Evolutionary conservation across 2,329 filamentous ascomycete species (phyloP).

Genomic region (Tolypocladium guangdongense): DNA sequence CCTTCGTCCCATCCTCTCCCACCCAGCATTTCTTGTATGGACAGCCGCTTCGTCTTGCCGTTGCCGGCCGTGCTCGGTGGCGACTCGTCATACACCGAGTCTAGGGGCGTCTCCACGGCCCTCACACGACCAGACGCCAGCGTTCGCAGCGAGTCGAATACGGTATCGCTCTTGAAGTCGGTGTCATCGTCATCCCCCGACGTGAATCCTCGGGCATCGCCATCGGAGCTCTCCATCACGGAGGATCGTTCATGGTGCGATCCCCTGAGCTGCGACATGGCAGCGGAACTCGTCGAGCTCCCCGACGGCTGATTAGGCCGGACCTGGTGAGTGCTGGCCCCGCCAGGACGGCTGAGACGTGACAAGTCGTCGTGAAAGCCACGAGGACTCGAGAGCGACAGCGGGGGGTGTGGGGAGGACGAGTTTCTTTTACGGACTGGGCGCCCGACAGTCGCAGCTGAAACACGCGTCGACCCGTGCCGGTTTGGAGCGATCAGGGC

Average conservation of each 20-base stretch:
- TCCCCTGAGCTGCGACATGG: slow-evolving; percentile 26
- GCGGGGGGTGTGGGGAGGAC: slow-evolving; percentile 45
- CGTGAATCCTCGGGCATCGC: slow-evolving; percentile 51
- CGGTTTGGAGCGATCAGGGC: slow-evolving; percentile 4
- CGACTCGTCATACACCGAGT: slow-evolving; percentile 75
- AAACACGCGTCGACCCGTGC: slow-evolving; percentile 7
- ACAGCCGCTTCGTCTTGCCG: slow-evolving; percentile 41
- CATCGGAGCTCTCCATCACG: slow-evolving; percentile 59
- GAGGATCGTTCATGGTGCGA: slow-evolving; percentile 31
- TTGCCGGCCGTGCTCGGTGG: slow-evolving; percentile 48
- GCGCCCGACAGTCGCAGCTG: slow-evolving; percentile 11
- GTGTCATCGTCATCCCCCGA: slow-evolving; percentile 67
- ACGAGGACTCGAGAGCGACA: slow-evolving; percentile 37
- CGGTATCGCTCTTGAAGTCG: slow-evolving; percentile 67
- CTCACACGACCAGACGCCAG: slow-evolving; percentile 55
- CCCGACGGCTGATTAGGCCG: slow-evolving; percentile 32
- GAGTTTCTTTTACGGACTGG: slow-evolving; percentile 30
- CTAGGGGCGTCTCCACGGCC: slow-evolving; percentile 58
- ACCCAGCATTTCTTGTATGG: slow-evolving; percentile 48
- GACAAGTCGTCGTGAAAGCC: slow-evolving; percentile 44
- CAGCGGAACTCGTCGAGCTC: slow-evolving; percentile 30
- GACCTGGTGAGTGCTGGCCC: slow-evolving; percentile 23
- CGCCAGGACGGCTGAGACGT: slow-evolving; percentile 31
- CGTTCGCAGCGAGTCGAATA: slow-evolving; percentile 68
- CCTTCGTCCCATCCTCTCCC: slow-evolving; percentile 43